Percentiles rank a stretch among this genome's conserved stretches.
These are phyloP conservation scores for Colletotrichum scovillei DNA, from an alignment of 2,329 filamentous ascomycete species.

Conservation along the genomic window DNA sequence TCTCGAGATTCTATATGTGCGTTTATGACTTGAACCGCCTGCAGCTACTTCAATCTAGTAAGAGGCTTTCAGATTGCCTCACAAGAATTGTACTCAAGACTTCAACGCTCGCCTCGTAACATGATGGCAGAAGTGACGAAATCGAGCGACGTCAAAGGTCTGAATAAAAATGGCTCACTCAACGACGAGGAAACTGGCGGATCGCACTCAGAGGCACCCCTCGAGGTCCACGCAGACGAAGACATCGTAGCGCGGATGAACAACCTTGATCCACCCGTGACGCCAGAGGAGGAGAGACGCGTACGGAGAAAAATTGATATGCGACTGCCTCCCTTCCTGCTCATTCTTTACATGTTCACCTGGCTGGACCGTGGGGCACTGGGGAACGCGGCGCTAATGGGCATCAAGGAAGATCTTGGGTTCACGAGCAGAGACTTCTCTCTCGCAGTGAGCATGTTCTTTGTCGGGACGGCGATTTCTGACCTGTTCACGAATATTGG, in stretches of 20 bases:
- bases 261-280: slow-evolving; percentile 34
- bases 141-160: no score
- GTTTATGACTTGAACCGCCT: no score
- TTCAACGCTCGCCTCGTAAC: no score
- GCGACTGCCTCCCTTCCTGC: slow-evolving; percentile 29
- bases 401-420: slow-evolving; percentile 37
- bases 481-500: slow-evolving; percentile 25
- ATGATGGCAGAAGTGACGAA: not conserved
- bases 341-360: slow-evolving; percentile 31
- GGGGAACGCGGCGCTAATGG: slow-evolving; percentile 40
- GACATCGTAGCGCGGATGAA: slow-evolving; percentile 32
- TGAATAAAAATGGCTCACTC: not conserved
- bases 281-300: slow-evolving; percentile 25
- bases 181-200: not conserved
- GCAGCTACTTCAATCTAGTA: no score
- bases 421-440: slow-evolving; percentile 38
- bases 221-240: not conserved
- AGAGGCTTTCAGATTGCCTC: no score
- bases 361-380: slow-evolving; percentile 32
- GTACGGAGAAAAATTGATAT: slow-evolving; percentile 38
- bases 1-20: no score
- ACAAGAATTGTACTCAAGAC: no score
- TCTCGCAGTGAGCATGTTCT: slow-evolving; percentile 40
- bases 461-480: slow-evolving; percentile 28
- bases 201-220: not conserved